These are phyloP conservation scores for Pleodorina starrii DNA, from an alignment of 139 green algal species.

Conservation along the genomic window DNA sequence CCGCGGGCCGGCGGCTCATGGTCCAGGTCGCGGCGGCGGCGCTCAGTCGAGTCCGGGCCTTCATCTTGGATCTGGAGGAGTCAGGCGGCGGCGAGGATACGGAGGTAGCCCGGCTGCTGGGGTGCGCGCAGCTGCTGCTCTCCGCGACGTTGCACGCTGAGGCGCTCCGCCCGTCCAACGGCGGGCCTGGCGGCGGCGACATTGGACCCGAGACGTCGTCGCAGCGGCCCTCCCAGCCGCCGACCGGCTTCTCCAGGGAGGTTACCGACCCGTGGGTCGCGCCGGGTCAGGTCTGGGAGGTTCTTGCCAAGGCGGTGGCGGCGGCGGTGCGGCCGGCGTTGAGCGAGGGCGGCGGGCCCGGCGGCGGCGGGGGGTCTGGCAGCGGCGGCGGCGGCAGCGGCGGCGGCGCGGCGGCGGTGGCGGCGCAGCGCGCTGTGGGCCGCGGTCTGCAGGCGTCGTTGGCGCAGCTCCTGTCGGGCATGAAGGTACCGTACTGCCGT, in stretches of 20 bases:
- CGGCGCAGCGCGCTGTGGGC: background rate
- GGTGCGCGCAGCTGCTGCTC: constrained; percentile 14
- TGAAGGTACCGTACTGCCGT: background rate
- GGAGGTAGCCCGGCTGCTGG: background rate
- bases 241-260: background rate
- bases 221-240: background rate
- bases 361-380: background rate
- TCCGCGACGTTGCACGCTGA: constrained; percentile 22
- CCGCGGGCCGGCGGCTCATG: constrained; percentile 8
- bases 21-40: background rate
- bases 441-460: background rate
- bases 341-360: background rate
- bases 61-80: background rate
- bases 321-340: background rate
- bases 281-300: background rate
- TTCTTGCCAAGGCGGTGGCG: background rate
- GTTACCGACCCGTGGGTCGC: constrained; percentile 5
- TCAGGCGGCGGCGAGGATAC: background rate
- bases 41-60: background rate
- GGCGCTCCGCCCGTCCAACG: background rate
- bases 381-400: background rate
- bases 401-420: background rate
- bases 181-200: background rate
- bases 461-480: background rate
- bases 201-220: background rate